Conservation (phyloP, 306 rosid genomes). For the Chamaecrista fasciculata region DNA sequence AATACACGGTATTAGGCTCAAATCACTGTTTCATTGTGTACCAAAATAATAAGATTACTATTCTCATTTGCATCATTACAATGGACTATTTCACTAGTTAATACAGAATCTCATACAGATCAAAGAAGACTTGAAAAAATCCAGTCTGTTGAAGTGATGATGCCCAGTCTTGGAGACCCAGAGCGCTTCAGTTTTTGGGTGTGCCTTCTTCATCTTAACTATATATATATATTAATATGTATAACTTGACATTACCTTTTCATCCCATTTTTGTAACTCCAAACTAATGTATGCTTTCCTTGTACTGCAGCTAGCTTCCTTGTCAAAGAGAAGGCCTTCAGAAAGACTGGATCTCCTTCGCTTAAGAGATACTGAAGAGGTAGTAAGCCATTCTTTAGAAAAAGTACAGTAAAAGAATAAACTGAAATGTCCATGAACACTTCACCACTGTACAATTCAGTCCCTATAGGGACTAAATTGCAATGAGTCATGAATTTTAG, state of each 20-base stretch:
- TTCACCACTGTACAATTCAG: no score
- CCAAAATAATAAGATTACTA: neutral
- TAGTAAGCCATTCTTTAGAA: conserved; percentile 28
- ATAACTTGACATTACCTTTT: neutral
- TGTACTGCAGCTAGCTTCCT: conserved; percentile 74
- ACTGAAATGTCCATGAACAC: no score
- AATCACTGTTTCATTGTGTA: neutral
- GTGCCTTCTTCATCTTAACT: conserved; percentile 27
- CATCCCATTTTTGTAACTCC: neutral
- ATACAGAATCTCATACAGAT: conserved; percentile 45
- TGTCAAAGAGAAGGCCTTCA: conserved; percentile 70
- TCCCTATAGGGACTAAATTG: no score
- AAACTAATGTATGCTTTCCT: conserved; percentile 29
- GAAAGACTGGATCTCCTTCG: conserved; percentile 85
- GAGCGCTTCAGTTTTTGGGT: conserved; percentile 99
- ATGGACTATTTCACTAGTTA: conserved; percentile 15
- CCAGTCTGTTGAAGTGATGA: conserved; percentile 65
- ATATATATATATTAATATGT: neutral
- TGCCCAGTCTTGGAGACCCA: conserved; percentile 75
- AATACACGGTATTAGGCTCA: neutral
- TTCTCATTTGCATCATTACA: conserved; percentile 20
- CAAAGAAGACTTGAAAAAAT: conserved; percentile 74
- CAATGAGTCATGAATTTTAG: no score
- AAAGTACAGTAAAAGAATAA: neutral
- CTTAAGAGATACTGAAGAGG: conserved; percentile 79